Evolutionary conservation across 2,329 filamentous ascomycete genomes (phyloP).

Genomic region (Cercospora brassicicola): DNA sequence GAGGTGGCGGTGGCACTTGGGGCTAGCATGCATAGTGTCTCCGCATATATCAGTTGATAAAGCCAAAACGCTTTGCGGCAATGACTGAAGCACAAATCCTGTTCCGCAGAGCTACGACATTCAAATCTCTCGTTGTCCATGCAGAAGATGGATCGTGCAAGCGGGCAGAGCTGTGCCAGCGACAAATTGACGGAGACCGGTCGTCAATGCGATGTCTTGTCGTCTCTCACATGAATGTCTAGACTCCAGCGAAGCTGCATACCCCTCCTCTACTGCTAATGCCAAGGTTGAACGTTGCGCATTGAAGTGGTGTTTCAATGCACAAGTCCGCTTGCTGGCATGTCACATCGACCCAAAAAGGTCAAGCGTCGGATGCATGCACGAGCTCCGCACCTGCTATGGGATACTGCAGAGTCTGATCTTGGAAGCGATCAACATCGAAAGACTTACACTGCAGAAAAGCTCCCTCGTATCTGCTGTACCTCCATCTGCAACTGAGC

Average conservation of each 20-base stretch:
- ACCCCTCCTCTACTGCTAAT: background rate
- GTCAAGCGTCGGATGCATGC: slow-evolving; percentile 6
- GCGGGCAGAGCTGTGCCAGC: background rate
- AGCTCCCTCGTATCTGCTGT: background rate
- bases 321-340: background rate
- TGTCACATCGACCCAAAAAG: background rate
- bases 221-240: background rate
- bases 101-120: background rate
- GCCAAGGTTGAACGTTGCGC: too few relatives aligned
- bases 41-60: background rate
- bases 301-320: background rate
- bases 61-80: background rate
- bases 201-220: background rate
- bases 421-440: background rate
- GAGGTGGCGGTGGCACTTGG: slow-evolving; percentile 92
- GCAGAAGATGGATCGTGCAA: background rate
- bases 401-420: background rate
- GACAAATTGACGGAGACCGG: background rate
- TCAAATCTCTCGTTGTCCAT: background rate
- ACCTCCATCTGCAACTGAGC: too few relatives aligned
- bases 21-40: slow-evolving; percentile 52
- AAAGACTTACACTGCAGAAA: background rate
- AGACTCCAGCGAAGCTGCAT: background rate
- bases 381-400: background rate
- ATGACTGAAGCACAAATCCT: background rate